These are phyloP conservation scores for Salisapilia sapeloensis DNA, from an alignment of 352 stramenopile genomes.

Conservation along the genomic window DNA sequence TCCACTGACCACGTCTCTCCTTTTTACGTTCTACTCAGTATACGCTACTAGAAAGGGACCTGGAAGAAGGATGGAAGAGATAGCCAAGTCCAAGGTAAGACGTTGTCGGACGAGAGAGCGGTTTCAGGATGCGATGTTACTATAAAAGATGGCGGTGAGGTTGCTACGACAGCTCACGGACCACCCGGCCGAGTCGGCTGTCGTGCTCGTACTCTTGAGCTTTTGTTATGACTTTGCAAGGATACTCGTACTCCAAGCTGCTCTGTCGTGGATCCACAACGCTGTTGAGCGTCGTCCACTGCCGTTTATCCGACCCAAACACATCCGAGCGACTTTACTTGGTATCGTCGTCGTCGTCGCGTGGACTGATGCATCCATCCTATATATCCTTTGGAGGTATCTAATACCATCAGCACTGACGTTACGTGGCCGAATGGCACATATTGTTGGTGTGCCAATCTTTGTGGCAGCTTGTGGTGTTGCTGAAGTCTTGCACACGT, in stretches of 20 bases:
- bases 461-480: constrained; percentile 37
- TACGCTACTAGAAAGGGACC: too few relatives aligned
- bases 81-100: too few relatives aligned
- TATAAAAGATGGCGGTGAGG: too few relatives aligned
- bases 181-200: constrained; percentile 31
- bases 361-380: not conserved
- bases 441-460: constrained; percentile 44
- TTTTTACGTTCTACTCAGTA: too few relatives aligned
- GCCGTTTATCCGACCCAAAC: not conserved
- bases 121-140: too few relatives aligned
- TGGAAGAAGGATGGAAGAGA: too few relatives aligned
- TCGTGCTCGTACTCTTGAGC: constrained; percentile 26
- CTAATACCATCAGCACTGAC: constrained; percentile 47
- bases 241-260: constrained; percentile 38
- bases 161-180: constrained; percentile 17
- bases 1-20: too few relatives aligned
- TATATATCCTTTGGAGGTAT: constrained; percentile 23
- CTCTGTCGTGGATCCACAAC: too few relatives aligned
- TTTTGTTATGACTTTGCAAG: constrained; percentile 51
- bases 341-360: too few relatives aligned
- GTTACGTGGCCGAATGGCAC: constrained; percentile 20
- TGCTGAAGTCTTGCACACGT: constrained; percentile 26
- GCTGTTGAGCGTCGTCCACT: too few relatives aligned
- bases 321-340: not conserved
- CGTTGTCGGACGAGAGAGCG: too few relatives aligned